A percentile compares a stretch with the other conserved stretches of the same genome.
Evolutionary conservation across 306 rosid genomes (phyloP).

Genomic region (Vicia villosa): DNA sequence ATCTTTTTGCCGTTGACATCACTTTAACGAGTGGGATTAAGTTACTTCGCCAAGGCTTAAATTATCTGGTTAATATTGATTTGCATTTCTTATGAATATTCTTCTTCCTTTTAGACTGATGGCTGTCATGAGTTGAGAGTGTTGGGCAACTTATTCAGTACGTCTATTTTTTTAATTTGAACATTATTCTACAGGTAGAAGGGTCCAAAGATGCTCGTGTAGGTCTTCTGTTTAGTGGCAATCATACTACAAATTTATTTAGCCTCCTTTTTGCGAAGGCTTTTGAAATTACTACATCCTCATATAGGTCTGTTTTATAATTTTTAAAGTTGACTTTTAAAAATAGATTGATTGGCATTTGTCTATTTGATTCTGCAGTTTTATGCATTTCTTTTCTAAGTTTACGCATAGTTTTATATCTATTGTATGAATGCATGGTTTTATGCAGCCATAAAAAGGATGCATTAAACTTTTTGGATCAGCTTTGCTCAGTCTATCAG

Average conservation of each 20-base stretch:
- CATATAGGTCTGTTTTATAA: conserved; percentile 63
- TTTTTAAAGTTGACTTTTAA: conserved; percentile 20
- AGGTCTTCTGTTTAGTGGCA: conserved; percentile 70
- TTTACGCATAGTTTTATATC: conserved; percentile 10
- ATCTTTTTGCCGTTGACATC: conserved; percentile 77
- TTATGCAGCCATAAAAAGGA: conserved; percentile 81
- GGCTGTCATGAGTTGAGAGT: conserved; percentile 6
- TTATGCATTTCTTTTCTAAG: conserved; percentile 13
- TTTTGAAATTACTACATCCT: conserved; percentile 71
- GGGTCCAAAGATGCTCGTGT: conserved; percentile 77
- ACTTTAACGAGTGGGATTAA: conserved; percentile 70
- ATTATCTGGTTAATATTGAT: conserved; percentile 67
- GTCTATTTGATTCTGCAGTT: conserved; percentile 33
- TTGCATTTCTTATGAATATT: conserved; percentile 28
- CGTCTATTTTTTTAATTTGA: conserved; percentile 25
- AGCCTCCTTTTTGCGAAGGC: conserved; percentile 67
- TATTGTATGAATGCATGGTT: conserved; percentile 37
- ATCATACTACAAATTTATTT: conserved; percentile 53
- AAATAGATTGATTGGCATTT: conserved; percentile 17
- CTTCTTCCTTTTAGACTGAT: conserved; percentile 29
- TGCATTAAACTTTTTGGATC: conserved; percentile 69
- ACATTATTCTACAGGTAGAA: conserved; percentile 58
- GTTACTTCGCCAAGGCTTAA: conserved; percentile 79
- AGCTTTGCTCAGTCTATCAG: conserved; percentile 68
- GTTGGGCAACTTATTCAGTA: conserved; percentile 25